Evolutionary conservation across 192 early-diverging fungal species (phyloP).

Genomic region (Entomortierella lignicola): DNA sequence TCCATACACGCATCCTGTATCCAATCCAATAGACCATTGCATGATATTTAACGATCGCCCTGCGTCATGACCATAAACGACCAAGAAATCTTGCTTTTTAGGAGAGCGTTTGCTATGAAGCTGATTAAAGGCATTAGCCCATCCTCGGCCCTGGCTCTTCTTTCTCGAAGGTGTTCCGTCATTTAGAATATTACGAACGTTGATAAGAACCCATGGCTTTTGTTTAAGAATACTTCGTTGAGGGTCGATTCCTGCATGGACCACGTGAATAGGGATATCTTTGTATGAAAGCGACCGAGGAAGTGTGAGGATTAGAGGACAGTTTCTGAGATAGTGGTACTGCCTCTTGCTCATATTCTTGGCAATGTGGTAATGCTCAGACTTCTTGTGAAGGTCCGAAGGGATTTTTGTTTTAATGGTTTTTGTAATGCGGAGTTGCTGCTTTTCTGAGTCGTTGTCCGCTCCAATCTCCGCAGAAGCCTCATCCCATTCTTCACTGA

Average conservation of each 20-base stretch:
- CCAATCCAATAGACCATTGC: conserved; percentile 69
- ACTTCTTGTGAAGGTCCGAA: conserved; percentile 43
- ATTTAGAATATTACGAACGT: conserved; percentile 64
- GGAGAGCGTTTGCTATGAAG: conserved; percentile 23
- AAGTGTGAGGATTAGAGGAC: conserved; percentile 65
- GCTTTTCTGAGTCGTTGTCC: neutral
- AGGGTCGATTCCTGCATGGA: conserved; percentile 76
- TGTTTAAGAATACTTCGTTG: conserved; percentile 59
- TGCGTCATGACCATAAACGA: conserved; percentile 81
- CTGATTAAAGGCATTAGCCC: conserved; percentile 55
- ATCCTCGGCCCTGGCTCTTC: conserved; percentile 51
- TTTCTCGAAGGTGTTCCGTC: conserved; percentile 52
- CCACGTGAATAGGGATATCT: conserved; percentile 65
- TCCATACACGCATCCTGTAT: conserved; percentile 79
- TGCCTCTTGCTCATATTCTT: conserved; percentile 49
- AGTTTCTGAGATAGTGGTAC: conserved; percentile 63
- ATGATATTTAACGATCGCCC: conserved; percentile 66
- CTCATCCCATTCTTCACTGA: conserved; percentile 31
- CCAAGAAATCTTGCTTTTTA: conserved; percentile 46
- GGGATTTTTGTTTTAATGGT: conserved; percentile 29
- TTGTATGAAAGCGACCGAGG: conserved; percentile 25
- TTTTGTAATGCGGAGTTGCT: neutral
- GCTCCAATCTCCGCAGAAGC: neutral
- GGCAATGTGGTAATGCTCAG: conserved; percentile 52
- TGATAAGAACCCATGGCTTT: conserved; percentile 69